Evolutionary conservation across 805 yeast genomes (phyloP), one percentile per base, ranked within the genome.

Genomic region (Candida coleopterorum): DNA sequence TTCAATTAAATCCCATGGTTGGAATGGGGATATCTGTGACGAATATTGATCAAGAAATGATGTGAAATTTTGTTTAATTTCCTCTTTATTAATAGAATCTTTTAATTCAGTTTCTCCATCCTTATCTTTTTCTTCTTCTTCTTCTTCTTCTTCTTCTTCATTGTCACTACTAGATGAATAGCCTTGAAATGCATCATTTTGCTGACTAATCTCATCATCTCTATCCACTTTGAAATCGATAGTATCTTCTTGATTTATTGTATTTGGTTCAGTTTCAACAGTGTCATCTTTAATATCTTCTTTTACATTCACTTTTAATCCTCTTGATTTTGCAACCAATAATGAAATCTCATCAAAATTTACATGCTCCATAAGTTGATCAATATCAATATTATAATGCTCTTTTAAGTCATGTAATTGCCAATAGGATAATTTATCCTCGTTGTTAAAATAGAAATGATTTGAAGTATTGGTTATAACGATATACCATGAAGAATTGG

Each of bases 1-100:
- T 40, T 64, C 67, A 0, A 64, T 53, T 18, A 67, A 34, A 34
- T 48, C 51, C 68, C 71, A 67, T 4, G 68, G 58, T 28, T 64
- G 63, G 44, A 52, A 63, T 15, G 50, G 26, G 6, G 66, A 58
- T 14, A 66, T 59, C 22, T 41, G 38, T 14, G 47, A 37, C 32
- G 48, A 39, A 34, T 48, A 48, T 14, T 29, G 31, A 24, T 64
- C 57, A 5, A 67, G 47, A 10, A 66, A 47, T 1, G 21, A 29
- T 5, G 39, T 39, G 44, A 65, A 65, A 6, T 49, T 52, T 14
- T 29, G 18, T 31, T 28, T n/a, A 2, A 9, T 9, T 6, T 38
- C 46, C n/a, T 44, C 54, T 1, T 40, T 14, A 11, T 39, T 43
- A 5, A 23, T 23, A 9, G 22, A 9, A 20, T 9, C 9, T 20